Conservation (phyloP, 2,329 filamentous ascomycete species). For the Lachnellula cervina region DNA sequence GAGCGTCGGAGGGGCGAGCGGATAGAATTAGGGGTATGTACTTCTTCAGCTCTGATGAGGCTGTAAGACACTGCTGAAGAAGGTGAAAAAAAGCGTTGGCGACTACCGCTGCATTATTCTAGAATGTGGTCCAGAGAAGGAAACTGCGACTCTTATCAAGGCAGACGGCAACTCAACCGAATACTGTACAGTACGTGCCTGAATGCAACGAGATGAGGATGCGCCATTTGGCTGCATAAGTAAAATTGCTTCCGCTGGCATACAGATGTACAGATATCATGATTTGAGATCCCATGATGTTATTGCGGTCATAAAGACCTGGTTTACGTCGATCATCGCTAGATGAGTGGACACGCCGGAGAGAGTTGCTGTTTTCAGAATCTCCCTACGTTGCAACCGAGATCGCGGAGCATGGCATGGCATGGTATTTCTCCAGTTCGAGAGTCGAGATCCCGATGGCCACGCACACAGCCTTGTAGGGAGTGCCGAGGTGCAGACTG, state of each 20-base stretch:
- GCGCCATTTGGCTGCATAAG: not conserved
- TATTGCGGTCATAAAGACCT: not conserved
- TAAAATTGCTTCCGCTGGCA: not conserved
- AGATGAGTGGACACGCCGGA: not conserved
- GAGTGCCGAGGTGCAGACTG: too few species aligned
- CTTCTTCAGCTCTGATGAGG: not conserved
- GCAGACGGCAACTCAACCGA: not conserved
- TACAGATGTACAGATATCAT: not conserved
- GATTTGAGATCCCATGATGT: not conserved
- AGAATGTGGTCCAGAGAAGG: not conserved
- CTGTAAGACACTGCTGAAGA: slow-evolving; percentile 5
- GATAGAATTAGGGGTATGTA: not conserved
- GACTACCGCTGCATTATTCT: not conserved
- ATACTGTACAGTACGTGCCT: too few species aligned
- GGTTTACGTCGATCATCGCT: not conserved
- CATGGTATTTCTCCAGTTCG: too few species aligned
- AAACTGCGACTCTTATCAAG: not conserved
- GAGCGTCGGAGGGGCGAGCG: not conserved
- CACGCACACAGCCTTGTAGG: too few species aligned
- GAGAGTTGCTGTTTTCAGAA: not conserved
- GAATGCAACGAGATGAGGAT: not conserved
- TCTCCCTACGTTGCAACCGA: too few species aligned
- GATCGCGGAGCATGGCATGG: too few species aligned
- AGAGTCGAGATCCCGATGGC: too few species aligned
- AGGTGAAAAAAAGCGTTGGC: not conserved